Conservation (phyloP, 768 basidiomycete genomes). For the Phaeolepiota aurea region DNA sequence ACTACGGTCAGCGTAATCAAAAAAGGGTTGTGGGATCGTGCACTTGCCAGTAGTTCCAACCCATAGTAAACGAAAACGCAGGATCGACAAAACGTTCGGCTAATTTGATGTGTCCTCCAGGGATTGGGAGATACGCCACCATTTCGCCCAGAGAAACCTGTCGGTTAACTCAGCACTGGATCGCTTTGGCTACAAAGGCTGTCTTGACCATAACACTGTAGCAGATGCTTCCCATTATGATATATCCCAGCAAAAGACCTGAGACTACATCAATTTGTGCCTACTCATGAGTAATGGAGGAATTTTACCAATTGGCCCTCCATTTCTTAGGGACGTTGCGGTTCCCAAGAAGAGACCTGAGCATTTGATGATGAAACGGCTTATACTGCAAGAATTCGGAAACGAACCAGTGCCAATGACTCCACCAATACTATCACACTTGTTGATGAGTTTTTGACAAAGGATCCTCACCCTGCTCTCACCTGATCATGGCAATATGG, state of each 20-base stretch:
- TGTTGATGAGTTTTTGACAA: too few species aligned
- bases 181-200: neutral
- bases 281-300: too few species aligned
- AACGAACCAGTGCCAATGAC: slow-evolving; percentile 50
- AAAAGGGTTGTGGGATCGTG: slow-evolving; percentile 1
- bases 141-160: slow-evolving; percentile 68
- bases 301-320: slow-evolving; percentile 57
- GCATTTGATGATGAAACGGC: slow-evolving; percentile 6
- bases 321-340: slow-evolving; percentile 33
- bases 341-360: slow-evolving; percentile 69
- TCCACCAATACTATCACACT: slow-evolving; percentile 45
- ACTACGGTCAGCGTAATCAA: neutral
- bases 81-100: slow-evolving; percentile 79
- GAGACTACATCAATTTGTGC: slow-evolving; percentile 2
- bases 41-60: slow-evolving; percentile 40
- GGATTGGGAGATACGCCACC: slow-evolving; percentile 71
- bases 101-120: slow-evolving; percentile 74
- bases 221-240: slow-evolving; percentile 56
- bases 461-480: too few species aligned
- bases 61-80: slow-evolving; percentile 55
- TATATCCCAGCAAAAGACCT: slow-evolving; percentile 68
- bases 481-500: slow-evolving; percentile 80
- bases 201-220: slow-evolving; percentile 59
- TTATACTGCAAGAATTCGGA: slow-evolving; percentile 1
- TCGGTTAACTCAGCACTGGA: slow-evolving; percentile 1